Percentiles rank a stretch among this genome's conserved stretches.
Evolutionary conservation across 192 early-diverging fungal genomes (phyloP).

Genomic region (Rhizophlyctis rosea): DNA sequence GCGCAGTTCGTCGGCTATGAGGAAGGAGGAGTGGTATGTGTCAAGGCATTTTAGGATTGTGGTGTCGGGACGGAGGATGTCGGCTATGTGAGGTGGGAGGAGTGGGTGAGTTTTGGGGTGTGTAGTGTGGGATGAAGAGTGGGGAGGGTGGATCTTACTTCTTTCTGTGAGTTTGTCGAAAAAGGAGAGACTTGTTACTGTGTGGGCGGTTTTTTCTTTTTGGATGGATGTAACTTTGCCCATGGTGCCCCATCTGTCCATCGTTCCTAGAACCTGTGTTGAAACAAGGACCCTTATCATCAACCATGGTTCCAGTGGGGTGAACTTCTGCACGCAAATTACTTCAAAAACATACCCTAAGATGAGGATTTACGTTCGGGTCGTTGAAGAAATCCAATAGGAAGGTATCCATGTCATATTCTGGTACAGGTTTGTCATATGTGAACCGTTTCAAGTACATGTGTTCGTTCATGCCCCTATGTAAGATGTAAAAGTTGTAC

Average conservation of each 20-base stretch:
- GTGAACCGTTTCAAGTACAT: conserved; percentile 40
- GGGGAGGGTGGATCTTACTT: conserved; percentile 10
- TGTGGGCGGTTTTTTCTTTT: conserved; percentile 30
- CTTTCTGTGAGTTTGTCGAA: conserved; percentile 39
- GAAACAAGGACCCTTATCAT: not conserved
- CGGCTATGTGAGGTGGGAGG: conserved; percentile 4
- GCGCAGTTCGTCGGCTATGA: conserved; percentile 50
- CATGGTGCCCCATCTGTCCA: conserved; percentile 43
- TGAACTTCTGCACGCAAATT: too few relatives aligned
- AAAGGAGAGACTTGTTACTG: conserved; percentile 40
- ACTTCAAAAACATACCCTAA: conserved; percentile 28
- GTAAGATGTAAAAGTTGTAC: not conserved
- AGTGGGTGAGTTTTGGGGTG: not conserved
- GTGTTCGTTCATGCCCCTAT: conserved; percentile 46
- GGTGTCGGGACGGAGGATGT: conserved; percentile 28
- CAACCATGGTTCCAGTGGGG: not conserved
- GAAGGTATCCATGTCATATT: conserved; percentile 39
- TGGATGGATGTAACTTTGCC: conserved; percentile 38
- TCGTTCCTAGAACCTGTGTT: conserved; percentile 27
- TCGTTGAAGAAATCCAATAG: conserved; percentile 47
- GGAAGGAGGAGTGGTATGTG: conserved; percentile 41
- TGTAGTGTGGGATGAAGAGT: not conserved
- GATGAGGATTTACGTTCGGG: conserved; percentile 24
- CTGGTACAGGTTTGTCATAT: conserved; percentile 35
- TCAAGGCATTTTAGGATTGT: conserved; percentile 52